Base-by-base conservation (phyloP, 495 filamentous ascomycete genomes). In the Trichoderma virens region DNA sequence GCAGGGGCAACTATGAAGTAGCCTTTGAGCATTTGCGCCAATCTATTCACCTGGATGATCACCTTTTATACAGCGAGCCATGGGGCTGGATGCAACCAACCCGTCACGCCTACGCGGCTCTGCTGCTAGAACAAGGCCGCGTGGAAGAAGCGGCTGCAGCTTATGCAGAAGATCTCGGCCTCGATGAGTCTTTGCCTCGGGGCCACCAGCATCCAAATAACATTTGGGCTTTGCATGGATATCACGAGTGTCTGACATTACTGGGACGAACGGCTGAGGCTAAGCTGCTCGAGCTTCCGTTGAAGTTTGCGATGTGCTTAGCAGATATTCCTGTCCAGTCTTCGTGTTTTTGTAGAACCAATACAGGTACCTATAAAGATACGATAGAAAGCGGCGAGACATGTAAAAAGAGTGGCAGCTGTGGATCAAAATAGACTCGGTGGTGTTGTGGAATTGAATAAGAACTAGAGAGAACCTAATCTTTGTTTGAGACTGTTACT, bases 31-130 rank as follows among this genome's bases (percentile, higher is more conserved):
- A 82, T 63, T 75, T 91, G 16, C 76, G 78, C 0, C 62, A 66
- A 13, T 78, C 87, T 0, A 83, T 87, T 23, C 63, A 72, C 3
- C 74, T 80, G 16, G 84, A 87, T 62, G 83, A 86, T 62, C 65
- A 70, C 1, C 74, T 90, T 7, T 80, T 79, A 0, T 90, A 87
- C 62, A 82, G 85, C 64, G 86, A 90, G 71, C 87, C 87, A 0
- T 89, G 86, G 86, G 83, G 83, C 2, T 88, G 85, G 85, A 88
- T 88, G 85, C 82, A 85, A 65, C 85, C 87, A 0, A 79, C 85
- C 0, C 74, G 86, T 5, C 87, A 90, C 72, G 86, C 86, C 5
- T 82, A 85, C 51, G 87, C 82, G 0, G 87, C 86, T 5, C 73
- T 90, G 1, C 71, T 86, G 27, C 69, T 86, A 0, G 87, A 90